Conservation (phyloP, 164 flowering plant species). For the Magnolia changhungtana region DNA sequence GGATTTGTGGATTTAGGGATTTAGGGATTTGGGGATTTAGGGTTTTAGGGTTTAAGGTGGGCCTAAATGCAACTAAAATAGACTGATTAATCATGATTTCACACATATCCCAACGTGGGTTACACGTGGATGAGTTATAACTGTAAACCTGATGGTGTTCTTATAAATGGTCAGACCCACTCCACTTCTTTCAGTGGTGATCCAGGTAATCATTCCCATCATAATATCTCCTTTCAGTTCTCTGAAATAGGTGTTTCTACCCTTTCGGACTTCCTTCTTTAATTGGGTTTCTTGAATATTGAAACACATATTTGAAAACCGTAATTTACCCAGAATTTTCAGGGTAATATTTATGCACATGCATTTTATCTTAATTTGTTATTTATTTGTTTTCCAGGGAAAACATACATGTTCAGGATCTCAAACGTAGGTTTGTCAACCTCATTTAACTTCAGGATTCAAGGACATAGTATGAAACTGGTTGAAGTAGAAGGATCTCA, state of each 20-base stretch:
- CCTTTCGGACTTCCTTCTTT: not conserved
- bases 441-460: conserved; percentile 78
- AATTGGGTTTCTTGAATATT: not conserved
- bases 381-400: conserved; percentile 38
- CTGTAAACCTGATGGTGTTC: conserved; percentile 80
- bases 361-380: not conserved
- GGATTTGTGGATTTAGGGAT: no score
- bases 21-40: no score
- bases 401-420: conserved; percentile 69
- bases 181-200: conserved; percentile 55
- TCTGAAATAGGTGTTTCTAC: not conserved
- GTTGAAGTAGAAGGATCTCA: conserved; percentile 83
- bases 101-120: no score
- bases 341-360: not conserved
- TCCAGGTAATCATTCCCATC: conserved; percentile 40
- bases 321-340: not conserved
- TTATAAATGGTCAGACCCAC: conserved; percentile 60
- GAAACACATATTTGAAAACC: not conserved
- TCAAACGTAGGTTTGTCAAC: conserved; percentile 72
- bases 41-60: no score
- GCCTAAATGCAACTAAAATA: no score
- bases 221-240: not conserved
- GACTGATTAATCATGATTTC: no score
- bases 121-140: no score
- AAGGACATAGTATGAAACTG: conserved; percentile 58